A percentile compares a stretch with the other conserved stretches of the same genome.
phyloP scores from a whole-genome alignment of 345 rosid species.

The Eutrema heterophyllum region DNA sequence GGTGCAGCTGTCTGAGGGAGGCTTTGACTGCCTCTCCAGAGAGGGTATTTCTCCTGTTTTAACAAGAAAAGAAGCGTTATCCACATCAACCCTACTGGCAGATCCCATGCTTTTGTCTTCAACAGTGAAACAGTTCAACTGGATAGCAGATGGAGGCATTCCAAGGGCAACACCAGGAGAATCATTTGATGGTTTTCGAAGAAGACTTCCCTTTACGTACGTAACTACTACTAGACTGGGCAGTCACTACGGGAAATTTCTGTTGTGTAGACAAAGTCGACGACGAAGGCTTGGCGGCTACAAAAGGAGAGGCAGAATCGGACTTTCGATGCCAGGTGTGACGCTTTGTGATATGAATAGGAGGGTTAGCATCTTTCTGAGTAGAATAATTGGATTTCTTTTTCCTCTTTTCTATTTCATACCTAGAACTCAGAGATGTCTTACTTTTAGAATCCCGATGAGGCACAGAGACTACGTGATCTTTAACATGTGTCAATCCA shows the following conservation, averaged over 20 bases:
- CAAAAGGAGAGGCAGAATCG: slow-evolving; percentile 31
- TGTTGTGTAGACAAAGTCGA: slow-evolving; percentile 36
- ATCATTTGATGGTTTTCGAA: slow-evolving; percentile 51
- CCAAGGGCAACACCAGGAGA: slow-evolving; percentile 40
- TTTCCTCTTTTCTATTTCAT: slow-evolving; percentile 40
- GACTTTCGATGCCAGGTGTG: slow-evolving; percentile 75
- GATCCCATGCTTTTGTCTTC: slow-evolving; percentile 44
- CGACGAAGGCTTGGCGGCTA: slow-evolving; percentile 39
- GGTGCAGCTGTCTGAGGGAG: slow-evolving; percentile 39
- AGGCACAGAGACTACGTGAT: slow-evolving; percentile 30
- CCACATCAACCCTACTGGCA: slow-evolving; percentile 33
- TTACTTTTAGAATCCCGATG: slow-evolving; percentile 29
- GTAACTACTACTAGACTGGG: slow-evolving; percentile 41
- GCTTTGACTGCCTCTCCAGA: slow-evolving; percentile 56
- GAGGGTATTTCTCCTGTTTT: slow-evolving; percentile 35
- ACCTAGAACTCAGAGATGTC: slow-evolving; percentile 23
- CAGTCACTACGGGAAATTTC: slow-evolving; percentile 34
- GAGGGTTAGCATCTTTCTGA: slow-evolving; percentile 44
- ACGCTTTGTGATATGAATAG: slow-evolving; percentile 35
- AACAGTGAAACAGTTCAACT: slow-evolving; percentile 30
- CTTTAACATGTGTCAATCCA: slow-evolving; percentile 26
- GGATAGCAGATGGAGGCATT: slow-evolving; percentile 37
- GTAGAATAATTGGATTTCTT: slow-evolving; percentile 31
- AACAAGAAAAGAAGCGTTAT: slow-evolving; percentile 29
- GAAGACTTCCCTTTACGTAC: slow-evolving; percentile 95